Percentiles rank a stretch among this genome's conserved stretches.
Evolutionary conservation across 495 filamentous ascomycete genomes (phyloP).

Genomic region (Bombardia bombarda): DNA sequence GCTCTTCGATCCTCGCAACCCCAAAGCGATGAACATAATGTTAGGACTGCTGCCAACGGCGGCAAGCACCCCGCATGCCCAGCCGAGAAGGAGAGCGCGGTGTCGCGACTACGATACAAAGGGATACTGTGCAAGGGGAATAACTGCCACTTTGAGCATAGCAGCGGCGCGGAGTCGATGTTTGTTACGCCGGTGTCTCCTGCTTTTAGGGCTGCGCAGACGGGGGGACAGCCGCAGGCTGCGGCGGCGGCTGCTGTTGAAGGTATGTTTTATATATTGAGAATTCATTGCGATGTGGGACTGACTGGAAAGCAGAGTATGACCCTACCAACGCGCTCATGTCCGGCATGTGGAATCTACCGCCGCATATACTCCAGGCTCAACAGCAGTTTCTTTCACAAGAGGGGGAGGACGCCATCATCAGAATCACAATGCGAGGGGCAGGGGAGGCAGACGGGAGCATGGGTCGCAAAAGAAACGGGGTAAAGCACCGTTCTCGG

Average conservation of each 20-base stretch:
- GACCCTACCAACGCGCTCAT: slow-evolving; percentile 60
- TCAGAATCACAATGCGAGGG: too few relatives aligned
- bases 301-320: slow-evolving; percentile 54
- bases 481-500: slow-evolving; percentile 56
- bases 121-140: slow-evolving; percentile 70
- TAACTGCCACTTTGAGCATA: slow-evolving; percentile 75
- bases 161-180: slow-evolving; percentile 33
- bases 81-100: slow-evolving; percentile 38
- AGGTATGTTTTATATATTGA: slow-evolving; percentile 22
- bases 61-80: slow-evolving; percentile 20
- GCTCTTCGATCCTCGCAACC: slow-evolving; percentile 31
- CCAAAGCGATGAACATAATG: slow-evolving; percentile 64
- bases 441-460: slow-evolving; percentile 12
- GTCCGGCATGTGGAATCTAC: slow-evolving; percentile 10
- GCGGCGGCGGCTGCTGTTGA: too few relatives aligned
- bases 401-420: slow-evolving; percentile 1
- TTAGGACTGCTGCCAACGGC: slow-evolving; percentile 3
- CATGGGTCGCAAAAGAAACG: slow-evolving; percentile 20
- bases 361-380: background rate
- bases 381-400: background rate
- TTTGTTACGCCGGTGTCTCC: slow-evolving; percentile 5
- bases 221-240: slow-evolving; percentile 4
- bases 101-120: slow-evolving; percentile 86
- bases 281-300: background rate
- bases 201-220: slow-evolving; percentile 1